A percentile compares a stretch with the other conserved stretches of the same genome.
These are phyloP conservation scores for Oidium heveae DNA, from an alignment of 2,329 filamentous ascomycete genomes.

Conservation along the genomic window DNA sequence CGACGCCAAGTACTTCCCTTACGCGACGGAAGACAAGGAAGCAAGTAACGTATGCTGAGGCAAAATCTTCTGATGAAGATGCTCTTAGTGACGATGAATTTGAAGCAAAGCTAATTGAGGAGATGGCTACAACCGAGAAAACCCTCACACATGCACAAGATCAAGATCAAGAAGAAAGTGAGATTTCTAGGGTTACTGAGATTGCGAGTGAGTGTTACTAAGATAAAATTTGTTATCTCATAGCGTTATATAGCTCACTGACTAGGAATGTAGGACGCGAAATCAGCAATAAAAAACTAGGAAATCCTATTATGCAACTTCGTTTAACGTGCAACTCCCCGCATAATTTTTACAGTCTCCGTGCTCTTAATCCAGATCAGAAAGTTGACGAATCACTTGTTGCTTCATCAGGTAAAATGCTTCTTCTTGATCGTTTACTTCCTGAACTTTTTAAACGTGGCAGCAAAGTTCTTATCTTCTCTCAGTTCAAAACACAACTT, in stretches of 20 bases:
- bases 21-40: constrained; percentile 19
- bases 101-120: constrained; percentile 48
- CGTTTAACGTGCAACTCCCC: constrained; percentile 81
- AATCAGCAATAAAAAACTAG: constrained; percentile 72
- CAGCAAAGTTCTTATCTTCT: constrained; percentile 90
- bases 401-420: constrained; percentile 82
- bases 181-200: constrained; percentile 42
- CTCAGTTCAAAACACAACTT: constrained; percentile 83
- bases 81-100: constrained; percentile 60
- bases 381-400: constrained; percentile 58
- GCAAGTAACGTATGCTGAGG: constrained; percentile 22
- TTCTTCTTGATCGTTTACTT: constrained; percentile 69
- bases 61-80: constrained; percentile 34
- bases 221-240: not conserved
- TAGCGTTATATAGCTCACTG: no score
- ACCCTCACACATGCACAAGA: constrained; percentile 11
- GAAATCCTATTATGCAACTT: constrained; percentile 80
- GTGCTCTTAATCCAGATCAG: constrained; percentile 32
- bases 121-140: constrained; percentile 22
- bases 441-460: constrained; percentile 44
- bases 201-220: constrained; percentile 42
- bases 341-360: constrained; percentile 92
- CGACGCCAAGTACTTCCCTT: constrained; percentile 37
- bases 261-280: constrained; percentile 43
- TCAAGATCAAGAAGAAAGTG: constrained; percentile 27